Conservation (phyloP, 176 grass and related monocot genomes). For the Tillandsia leiboldiana region DNA sequence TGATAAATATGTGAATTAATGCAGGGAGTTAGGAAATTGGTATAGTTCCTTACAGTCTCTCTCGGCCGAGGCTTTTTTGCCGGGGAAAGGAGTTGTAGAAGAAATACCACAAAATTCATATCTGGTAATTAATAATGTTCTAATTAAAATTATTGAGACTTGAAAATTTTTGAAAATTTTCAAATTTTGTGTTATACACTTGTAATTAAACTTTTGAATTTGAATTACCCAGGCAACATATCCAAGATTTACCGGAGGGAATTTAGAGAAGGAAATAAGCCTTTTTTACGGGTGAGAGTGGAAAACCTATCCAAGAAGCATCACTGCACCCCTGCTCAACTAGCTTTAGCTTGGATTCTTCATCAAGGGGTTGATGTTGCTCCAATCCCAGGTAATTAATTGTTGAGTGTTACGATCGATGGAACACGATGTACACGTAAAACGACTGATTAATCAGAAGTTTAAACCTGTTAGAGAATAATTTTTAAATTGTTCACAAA, state of each 20-base stretch:
- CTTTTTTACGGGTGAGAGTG: constrained; percentile 37
- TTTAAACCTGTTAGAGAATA: too few relatives aligned
- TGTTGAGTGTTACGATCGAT: too few relatives aligned
- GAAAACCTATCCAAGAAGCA: constrained; percentile 52
- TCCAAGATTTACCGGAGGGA: constrained; percentile 50
- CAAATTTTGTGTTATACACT: not conserved
- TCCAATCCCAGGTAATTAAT: constrained; percentile 77
- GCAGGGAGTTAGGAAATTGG: constrained; percentile 73
- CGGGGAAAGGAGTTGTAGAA: constrained; percentile 45
- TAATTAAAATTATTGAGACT: too few relatives aligned
- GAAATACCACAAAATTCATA: constrained; percentile 39
- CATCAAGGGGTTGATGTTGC: constrained; percentile 75
- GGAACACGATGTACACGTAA: too few relatives aligned
- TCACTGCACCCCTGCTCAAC: constrained; percentile 47
- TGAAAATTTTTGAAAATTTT: not conserved
- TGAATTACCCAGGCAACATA: constrained; percentile 24
- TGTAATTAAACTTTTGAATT: not conserved
- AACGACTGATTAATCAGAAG: too few relatives aligned
- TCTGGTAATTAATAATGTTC: constrained; percentile 37
- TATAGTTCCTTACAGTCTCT: constrained; percentile 81
- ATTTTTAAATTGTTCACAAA: too few relatives aligned
- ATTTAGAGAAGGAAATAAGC: constrained; percentile 76
- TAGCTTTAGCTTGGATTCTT: constrained; percentile 74
- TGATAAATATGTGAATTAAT: not conserved
- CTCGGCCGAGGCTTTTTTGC: constrained; percentile 67